Percentiles rank a stretch among this genome's conserved stretches.
phyloP scores from a whole-genome alignment of 2,329 filamentous ascomycete species.

The Paraconiothyrium brasiliense region DNA sequence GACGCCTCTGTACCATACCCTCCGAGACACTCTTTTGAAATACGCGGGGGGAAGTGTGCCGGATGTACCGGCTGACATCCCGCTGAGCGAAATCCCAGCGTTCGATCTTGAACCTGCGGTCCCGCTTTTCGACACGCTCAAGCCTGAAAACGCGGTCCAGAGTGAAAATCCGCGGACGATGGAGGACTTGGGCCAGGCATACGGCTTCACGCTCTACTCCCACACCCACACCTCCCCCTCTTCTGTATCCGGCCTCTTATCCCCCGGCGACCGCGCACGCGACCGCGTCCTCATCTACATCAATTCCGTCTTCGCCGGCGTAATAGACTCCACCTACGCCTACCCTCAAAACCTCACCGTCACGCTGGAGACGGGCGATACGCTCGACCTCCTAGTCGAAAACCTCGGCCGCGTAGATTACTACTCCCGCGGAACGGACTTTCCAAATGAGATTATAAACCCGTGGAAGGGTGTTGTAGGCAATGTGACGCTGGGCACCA shows the following conservation, averaged over 20 bases:
- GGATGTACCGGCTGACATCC: constrained; percentile 44
- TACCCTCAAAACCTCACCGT: constrained; percentile 52
- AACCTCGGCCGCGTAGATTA: constrained; percentile 63
- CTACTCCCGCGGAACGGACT: constrained; percentile 47
- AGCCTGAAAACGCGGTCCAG: constrained; percentile 24
- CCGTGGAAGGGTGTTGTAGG: constrained; percentile 58
- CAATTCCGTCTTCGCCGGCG: constrained; percentile 53
- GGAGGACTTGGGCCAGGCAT: constrained; percentile 58
- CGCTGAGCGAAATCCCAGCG: constrained; percentile 45
- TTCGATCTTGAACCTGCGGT: constrained; percentile 52
- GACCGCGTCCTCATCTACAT: constrained; percentile 61
- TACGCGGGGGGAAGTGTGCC: constrained; percentile 53
- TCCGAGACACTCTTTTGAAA: constrained; percentile 53
- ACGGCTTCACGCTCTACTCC: constrained; percentile 58
- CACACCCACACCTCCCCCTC: constrained; percentile 52
- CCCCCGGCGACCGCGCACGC: constrained; percentile 55
- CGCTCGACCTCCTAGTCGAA: constrained; percentile 58
- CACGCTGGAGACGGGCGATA: constrained; percentile 51
- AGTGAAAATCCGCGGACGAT: constrained; percentile 52
- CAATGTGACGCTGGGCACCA: constrained; percentile 53
- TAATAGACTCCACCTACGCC: constrained; percentile 59
- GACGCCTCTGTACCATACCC: constrained; percentile 55
- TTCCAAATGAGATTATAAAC: constrained; percentile 42
- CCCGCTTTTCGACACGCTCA: constrained; percentile 51
- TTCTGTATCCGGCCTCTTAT: constrained; percentile 44